Base-by-base conservation (phyloP, 2,329 filamentous ascomycete genomes). In the Diaporthe vaccinii region DNA sequence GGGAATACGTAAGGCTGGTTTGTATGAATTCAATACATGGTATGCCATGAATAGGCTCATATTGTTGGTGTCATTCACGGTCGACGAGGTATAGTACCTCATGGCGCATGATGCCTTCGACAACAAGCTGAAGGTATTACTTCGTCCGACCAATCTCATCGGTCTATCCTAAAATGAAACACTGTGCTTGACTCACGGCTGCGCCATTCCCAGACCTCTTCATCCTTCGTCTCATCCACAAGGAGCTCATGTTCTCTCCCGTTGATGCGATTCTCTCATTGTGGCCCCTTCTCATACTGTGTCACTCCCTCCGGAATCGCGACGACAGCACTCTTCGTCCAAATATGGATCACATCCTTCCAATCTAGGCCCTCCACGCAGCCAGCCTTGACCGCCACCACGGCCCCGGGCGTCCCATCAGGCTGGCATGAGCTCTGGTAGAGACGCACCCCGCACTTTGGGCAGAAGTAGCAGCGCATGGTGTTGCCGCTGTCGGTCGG, bases 381-480 rank as follows among this genome's bases (percentile, higher is more conserved):
- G 0, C 88, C 87, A 4, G 85, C 88, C 80, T 89, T 89, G 76
- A 89, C 79, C 28, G 82, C 85, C 12, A 89, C 75, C 0, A 82
- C 85, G 0, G 80, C 44, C 34, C 83, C 80, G 6, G 83, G 80
- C 5, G 77, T 81, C 3, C 87, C 86, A 74, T 86, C 83, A 1
- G 81, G 76, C 9, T 83, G 78, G 31, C 84, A 79, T 55, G 83
- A 80, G 59, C 85, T 84, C 76, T 89, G 88, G 36, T 89, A 79
- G n/a, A 89, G 71, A 17, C 87, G 84, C n/a, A 83, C 84, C 14
- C 87, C 87, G 78, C 81, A 83, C 15, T 25, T 49, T 41, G 78
- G 79, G 76, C 81, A 83, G 25, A 83, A 82, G 69, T 81, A 82
- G 72, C 83, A 84, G 65, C 84, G 80, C 81, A 83, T 80, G 9